Base-by-base conservation (phyloP, 768 basidiomycete species). In the Pholiota molesta region DNA sequence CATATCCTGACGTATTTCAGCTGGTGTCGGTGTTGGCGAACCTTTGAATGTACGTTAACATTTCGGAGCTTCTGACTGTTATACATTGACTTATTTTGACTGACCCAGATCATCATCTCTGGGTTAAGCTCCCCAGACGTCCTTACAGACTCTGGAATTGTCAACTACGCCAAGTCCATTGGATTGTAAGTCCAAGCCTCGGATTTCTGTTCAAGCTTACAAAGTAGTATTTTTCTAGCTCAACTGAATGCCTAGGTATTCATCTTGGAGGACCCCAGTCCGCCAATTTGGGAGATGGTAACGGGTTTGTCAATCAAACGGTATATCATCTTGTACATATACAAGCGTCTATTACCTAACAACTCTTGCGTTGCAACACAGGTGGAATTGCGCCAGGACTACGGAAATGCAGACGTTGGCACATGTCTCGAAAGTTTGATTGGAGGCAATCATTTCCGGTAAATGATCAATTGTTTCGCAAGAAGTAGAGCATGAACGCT, bases 361-460 rank as follows among this genome's bases (percentile, higher is more conserved):
- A n/a, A 17, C 45, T 26, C 54, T 35, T 37, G 21, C 42, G 17
- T 14, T 59, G 49, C 19, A 42, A 5, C 44, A 17, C 33, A 88
- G 65, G 82, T 89, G 16, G 85, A 89, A 71, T 82, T 94, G 37
- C 83, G 94, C 49, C 88, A 87, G 77, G 87, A 94, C 68, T 96
- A 84, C 68, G 86, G 86, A 1, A 80, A 94, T 66, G 77, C 85
- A 0, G 74, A 67, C 65, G 71, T 85, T 29, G 79, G 94, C 1
- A 92, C 92, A 3, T 95, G 93, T 70, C 71, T 86, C 53, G 93
- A 96, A 71, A 88, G 87, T 14, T 78, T 92, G 52, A 77, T 89
- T 52, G 93, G 93, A 2, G 94, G 93, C 6, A 86, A 90, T 69
- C 94, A 95, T 67, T 81, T 93, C 68, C 85, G 93, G 68, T 92